Percentiles rank a stretch among this genome's conserved stretches.
These are phyloP conservation scores for Pouteria glomerata DNA, from an alignment of 148 eudicot species.

Conservation along the genomic window DNA sequence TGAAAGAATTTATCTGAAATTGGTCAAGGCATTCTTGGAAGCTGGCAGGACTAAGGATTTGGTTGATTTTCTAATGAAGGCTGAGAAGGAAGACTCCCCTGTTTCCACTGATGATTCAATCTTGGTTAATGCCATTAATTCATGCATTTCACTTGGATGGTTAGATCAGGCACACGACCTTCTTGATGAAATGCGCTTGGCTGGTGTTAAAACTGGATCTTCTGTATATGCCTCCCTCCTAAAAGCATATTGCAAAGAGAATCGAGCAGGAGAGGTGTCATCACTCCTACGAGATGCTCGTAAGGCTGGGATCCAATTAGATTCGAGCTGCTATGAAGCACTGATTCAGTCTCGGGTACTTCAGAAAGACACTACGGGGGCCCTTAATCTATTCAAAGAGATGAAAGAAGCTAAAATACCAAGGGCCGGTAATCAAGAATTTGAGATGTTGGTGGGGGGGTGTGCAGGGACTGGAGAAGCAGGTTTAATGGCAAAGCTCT, in stretches of 20 bases:
- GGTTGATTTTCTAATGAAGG: conserved; percentile 74
- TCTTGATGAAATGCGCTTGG: conserved; percentile 84
- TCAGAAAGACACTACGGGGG: conserved; percentile 67
- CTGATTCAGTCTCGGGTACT: conserved; percentile 58
- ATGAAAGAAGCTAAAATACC: conserved; percentile 88
- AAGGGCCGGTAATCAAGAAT: conserved; percentile 46
- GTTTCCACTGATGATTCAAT: conserved; percentile 58
- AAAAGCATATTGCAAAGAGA: conserved; percentile 79
- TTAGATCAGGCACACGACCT: conserved; percentile 89
- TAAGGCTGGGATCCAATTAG: conserved; percentile 80
- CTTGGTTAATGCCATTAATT: conserved; percentile 59
- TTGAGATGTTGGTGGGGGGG: conserved; percentile 44
- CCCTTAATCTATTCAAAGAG: conserved; percentile 79
- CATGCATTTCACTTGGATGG: conserved; percentile 84
- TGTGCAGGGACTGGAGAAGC: conserved; percentile 44
- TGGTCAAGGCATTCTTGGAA: conserved; percentile 76
- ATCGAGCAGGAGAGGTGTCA: conserved; percentile 43
- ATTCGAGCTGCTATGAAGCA: conserved; percentile 64
- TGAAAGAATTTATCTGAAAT: conserved; percentile 56
- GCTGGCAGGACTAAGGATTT: conserved; percentile 69
- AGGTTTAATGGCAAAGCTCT: conserved; percentile 70
- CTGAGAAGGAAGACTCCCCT: conserved; percentile 61
- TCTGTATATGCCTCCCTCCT: conserved; percentile 66
- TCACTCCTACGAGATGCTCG: conserved; percentile 68
- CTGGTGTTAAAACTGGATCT: conserved; percentile 65